Base-by-base conservation (phyloP, 805 yeast species). In the Starmera quercuum region DNA sequence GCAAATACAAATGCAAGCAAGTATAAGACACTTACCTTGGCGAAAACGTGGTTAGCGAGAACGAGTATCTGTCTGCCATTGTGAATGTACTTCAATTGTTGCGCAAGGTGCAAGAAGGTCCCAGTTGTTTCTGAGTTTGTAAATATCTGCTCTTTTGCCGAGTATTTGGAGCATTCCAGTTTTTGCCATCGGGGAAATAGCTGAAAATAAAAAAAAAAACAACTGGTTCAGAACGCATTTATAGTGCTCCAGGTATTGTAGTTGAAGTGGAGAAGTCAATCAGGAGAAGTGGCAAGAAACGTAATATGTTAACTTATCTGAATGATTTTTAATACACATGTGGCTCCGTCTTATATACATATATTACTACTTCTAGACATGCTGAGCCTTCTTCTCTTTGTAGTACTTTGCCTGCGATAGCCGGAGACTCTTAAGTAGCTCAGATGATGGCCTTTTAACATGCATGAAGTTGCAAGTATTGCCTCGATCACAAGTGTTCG, bases 21-120 rank as follows among this genome's bases (percentile, higher is more conserved):
- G 14, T n/a, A 7, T 14, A 30, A 9, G 2, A 25, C 16, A 41
- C 53, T 13, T 45, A 81, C 88, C 83, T 83, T 54, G 99, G 98
- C 32, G 97, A 90, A 60, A 92, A 92, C 13, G 98, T 92, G 18
- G 98, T 92, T 42, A 92, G 73, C 17, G 98, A 92, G 58, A 92
- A 92, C 15, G 97, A 87, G 64, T 92, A 92, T 72, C 98, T 78
- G 61, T 92, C 98, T 39, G 98, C 95, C 97, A 92, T 92, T 41
- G 18, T n/a, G n/a, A n/a, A n/a, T n/a, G n/a, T n/a, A n/a, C n/a
- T n/a, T n/a, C n/a, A n/a, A n/a, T n/a, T n/a, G n/a, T n/a, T n/a
- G n/a, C n/a, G n/a, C n/a, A n/a, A n/a, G n/a, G n/a, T n/a, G n/a
- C n/a, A n/a, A n/a, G n/a, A n/a, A n/a, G n/a, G n/a, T n/a, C n/a